Base-by-base conservation (phyloP, 2,329 filamentous ascomycete species). In the Calonectria fujianensis region DNA sequence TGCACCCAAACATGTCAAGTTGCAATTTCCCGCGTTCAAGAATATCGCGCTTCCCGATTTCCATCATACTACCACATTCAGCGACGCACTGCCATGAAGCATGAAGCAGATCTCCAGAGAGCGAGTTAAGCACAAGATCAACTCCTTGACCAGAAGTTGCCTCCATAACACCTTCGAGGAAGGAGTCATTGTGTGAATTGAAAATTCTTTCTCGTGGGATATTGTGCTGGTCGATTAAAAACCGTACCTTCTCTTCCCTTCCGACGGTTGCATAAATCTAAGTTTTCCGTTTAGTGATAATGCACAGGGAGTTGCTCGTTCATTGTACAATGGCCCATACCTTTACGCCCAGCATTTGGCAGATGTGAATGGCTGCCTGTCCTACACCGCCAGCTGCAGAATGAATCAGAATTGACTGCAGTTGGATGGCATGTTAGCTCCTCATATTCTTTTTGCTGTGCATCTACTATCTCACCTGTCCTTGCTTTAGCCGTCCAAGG, bases 81-180 rank as follows among this genome's bases (percentile, higher is more conserved):
- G 85, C 83, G 18, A 87, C 74, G 57, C 83, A 86, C 14, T 82
- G 74, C 82, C 82, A 86, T 0, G 84, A 83, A 1, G 82, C 79
- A 0, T 75, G 78, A 0, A 86, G 72, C 2, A 75, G 57, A 0
- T 85, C 82, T 0, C 84, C 84, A 0, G 79, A 72, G 0, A 85
- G 75, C 0, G 81, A 83, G 70, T 86, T 85, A 4, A 87, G 63
- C 0, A 86, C 78, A 0, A 85, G 69, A 29, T 86, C 82, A 1
- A 86, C 82, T 1, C 85, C 85, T 6, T 68, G 68, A 2, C 81
- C 81, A 0, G 68, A 74, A 0, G 84, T 86, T 2, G 75, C 50
- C 1, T 66, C 31, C 72, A 80, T 78, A 8, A 86, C 77, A 0
- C 79, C 80, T 1, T 78, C 63, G 0, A 76, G 74, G 63, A 87